Conservation (phyloP, 441 rosid species). For the Syzygium malaccense region DNA sequence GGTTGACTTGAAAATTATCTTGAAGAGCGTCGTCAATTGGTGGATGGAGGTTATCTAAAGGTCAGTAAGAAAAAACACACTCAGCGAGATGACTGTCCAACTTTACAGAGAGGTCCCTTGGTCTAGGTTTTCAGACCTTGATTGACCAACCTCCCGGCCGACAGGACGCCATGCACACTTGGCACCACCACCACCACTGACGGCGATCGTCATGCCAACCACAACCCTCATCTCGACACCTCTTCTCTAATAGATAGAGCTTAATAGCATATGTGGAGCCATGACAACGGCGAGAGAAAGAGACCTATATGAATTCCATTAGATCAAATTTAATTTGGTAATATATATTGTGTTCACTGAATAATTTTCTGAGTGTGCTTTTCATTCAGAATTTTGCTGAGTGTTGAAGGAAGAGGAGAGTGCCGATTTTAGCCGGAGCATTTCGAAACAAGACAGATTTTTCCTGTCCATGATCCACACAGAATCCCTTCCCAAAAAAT, state of each 20-base stretch:
- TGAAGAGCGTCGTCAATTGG: not conserved
- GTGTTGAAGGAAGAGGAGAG: too few relatives aligned
- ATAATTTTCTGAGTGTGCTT: not conserved
- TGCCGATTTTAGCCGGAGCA: too few relatives aligned
- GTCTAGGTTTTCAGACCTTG: not conserved
- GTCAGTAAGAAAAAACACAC: too few relatives aligned
- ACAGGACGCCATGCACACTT: not conserved
- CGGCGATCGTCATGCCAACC: not conserved
- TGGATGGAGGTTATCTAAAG: too few relatives aligned
- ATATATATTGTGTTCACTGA: not conserved
- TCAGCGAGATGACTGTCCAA: too few relatives aligned
- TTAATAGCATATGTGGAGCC: not conserved
- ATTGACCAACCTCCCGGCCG: rapidly evolving
- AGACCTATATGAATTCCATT: not conserved
- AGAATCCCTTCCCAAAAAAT: too few relatives aligned
- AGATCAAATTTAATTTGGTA: not conserved
- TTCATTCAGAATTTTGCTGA: too few relatives aligned
- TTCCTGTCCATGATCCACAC: too few relatives aligned
- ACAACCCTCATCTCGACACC: rapidly evolving
- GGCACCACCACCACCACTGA: not conserved
- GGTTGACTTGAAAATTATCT: not conserved
- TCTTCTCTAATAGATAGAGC: not conserved
- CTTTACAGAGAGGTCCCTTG: too few relatives aligned
- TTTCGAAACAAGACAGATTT: too few relatives aligned
- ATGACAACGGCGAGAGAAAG: not conserved